These are phyloP conservation scores for Oryza meridionalis DNA, from an alignment of 176 grass and related monocot species.

Conservation along the genomic window DNA sequence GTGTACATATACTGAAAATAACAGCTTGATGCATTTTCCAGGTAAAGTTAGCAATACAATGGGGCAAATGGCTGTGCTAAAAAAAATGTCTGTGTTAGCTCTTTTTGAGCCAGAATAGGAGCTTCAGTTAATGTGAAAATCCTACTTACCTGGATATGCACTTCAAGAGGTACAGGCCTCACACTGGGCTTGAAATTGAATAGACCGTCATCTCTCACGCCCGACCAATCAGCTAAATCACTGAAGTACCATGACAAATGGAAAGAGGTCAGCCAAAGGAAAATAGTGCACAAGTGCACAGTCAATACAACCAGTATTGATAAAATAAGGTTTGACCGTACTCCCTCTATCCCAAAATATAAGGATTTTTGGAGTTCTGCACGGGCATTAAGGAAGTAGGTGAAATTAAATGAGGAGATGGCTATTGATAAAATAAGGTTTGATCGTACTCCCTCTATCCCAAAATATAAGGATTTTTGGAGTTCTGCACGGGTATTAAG, in stretches of 20 bases:
- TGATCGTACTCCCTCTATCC: no score
- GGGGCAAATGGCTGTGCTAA: constrained; percentile 25
- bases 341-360: no score
- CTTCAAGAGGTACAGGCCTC: constrained; percentile 97
- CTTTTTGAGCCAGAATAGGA: constrained; percentile 19
- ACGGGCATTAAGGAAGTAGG: no score
- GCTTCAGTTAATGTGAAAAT: constrained; percentile 38
- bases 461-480: no score
- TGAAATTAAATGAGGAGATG: no score
- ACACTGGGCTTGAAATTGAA: constrained; percentile 99
- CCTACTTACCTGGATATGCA: constrained; percentile 86
- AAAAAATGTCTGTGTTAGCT: constrained; percentile 24
- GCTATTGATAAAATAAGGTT: no score
- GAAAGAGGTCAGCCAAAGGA: constrained; percentile 24
- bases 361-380: no score
- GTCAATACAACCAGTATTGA: background rate
- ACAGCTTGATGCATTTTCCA: constrained; percentile 17
- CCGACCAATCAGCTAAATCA: constrained; percentile 95
- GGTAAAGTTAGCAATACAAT: constrained; percentile 14
- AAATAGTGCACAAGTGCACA: background rate
- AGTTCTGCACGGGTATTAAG: no score
- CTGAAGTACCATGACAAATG: constrained; percentile 46
- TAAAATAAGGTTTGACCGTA: constrained; percentile 11
- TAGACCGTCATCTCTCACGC: constrained; percentile 80
- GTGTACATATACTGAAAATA: constrained; percentile 12